Base-by-base conservation (phyloP, 257 asterid species). In the Ilex asprella region DNA sequence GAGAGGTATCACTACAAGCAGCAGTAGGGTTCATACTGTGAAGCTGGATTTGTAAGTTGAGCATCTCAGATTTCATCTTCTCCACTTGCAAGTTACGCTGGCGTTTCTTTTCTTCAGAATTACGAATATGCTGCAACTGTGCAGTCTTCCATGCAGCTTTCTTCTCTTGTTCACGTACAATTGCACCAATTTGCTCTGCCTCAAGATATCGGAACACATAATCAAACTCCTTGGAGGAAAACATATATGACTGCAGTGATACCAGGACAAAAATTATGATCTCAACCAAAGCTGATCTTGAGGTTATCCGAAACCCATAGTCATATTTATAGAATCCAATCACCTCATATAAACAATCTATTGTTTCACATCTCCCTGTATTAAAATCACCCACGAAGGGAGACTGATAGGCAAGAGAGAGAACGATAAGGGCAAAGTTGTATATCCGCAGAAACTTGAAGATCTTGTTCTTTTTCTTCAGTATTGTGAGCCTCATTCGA, bases 1-100 rank as follows among this genome's bases (percentile, higher is more conserved):
- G 90, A 56, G 94, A 71, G 77, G 78, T 59, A 31, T 83, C 86
- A 29, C 61, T 81, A 81, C 60, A 60, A 62, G 82, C 74, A 64
- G 79, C 61, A 62, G 81, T 61, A 44, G 95, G 67, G 70, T 79
- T 89, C 82, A 81, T 78, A 71, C 81, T 74, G 53, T 93, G 94
- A 71, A 89, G 96, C 82, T 89, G 96, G 69, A 68, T 82, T 76
- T 89, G 97, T 76, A 93, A 70, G 72, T 93, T 93, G 70, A 93
- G 96, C 99, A 93, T 93, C 84, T 93, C 99, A 29, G 99, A 84
- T 76, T 93, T 93, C 96, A 93, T 93, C 83, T 89, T 93, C 88
- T 93, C 99, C 58, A 93, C 99, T 79, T 93, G 99, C 69, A 75
- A 68, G 74, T 93, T 89, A 27, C 99, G 95, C 67, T 89, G 97